Evolutionary conservation across 345 rosid species (phyloP), one percentile per base, ranked within the genome.

Genomic region (Cochlearia excelsa): DNA sequence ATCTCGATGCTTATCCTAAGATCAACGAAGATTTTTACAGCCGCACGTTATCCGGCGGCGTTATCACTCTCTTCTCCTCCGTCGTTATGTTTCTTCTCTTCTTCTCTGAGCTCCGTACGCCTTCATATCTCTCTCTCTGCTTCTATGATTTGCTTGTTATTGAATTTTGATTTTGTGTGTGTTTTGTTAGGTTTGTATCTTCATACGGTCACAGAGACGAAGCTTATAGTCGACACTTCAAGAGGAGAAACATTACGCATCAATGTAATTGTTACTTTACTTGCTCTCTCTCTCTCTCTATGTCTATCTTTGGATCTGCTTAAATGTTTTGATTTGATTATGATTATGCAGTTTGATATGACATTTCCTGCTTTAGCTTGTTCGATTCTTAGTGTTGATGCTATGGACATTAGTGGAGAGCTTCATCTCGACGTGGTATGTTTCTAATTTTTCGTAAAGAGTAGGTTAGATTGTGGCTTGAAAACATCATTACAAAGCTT

Each of bases 351-450:
- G 95, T 85, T 93, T 51, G 99, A 93, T 57, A 76, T 93, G 54
- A 83, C 89, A 5, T 93, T 93, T 72, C 97, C 97, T 61, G 94
- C 90, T 53, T 76, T 93, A 57, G 82, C 99, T 4, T 93, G 99
- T 74, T 84, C 99, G 38, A 80, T 93, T 70, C 84, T 89, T 47
- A 93, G 97, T 67, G 76, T 93, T 54, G 99, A 93, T 71, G 97
- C 97, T 28, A 93, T 93, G 90, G 99, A 93, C 75, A 84, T 85
- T 74, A 89, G 99, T 59, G 97, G 97, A 58, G 95, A 85, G 78
- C 88, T 89, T 45, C 99, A 89, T 77, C 93, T 93, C 71, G 99
- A 93, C 68, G 90, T 93, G 70, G 99, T 93, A 78, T 59, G 85
- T 77, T 30, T 33, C 3, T 33, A 33, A 33, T 33, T 16, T 16